Evolutionary conservation across 208 protist genomes (phyloP), one percentile per base, ranked within the genome.

Genomic region (Crithidia fasciculata): DNA sequence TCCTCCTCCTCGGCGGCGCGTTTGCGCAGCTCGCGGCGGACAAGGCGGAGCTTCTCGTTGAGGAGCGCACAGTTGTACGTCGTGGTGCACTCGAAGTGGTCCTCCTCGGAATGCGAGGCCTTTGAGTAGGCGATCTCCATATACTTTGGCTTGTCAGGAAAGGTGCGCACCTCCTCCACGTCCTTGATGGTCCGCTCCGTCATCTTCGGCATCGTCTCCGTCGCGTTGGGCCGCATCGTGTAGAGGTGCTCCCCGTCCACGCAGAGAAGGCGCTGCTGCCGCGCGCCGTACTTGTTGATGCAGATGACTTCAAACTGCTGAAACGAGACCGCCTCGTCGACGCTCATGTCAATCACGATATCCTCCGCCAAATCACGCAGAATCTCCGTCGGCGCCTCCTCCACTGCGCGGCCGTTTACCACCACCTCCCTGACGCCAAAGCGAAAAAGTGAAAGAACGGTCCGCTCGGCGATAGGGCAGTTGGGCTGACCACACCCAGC

Each of bases 251-350:
- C 85, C 3, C 87, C 89, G 53, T 96, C 91, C n/a, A 96, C 86
- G 65, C 87, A 94, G 36, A 96, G 66, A 49, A 91, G 63, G 1
- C 91, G 85, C 71, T 96, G 91, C 69, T 96, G 88, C 28, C 91
- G 74, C 36, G 86, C 87, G 43, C 91, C 91, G 67, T 92, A 91
- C 49, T 81, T 78, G 60, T 91, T 92, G 52, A 94, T 94, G 39
- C 83, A 77, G 56, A 94, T 94, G 4, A 96, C 89, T 47, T 96
- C 91, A 61, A 96, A 96, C 72, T 93, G 88, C 71, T 96, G 87
- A 63, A 93, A 93, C 13, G 87, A 81, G 8, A 90, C 39, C 8
- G 92, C 89, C 70, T 94, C 86, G 49, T 94, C 88, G 5, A 83
- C 74, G 45, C 86, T 82, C 82, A 96, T 92, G 69, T 93, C 83